These are phyloP conservation scores for Colletotrichum sublineola DNA, from an alignment of 2,329 filamentous ascomycete genomes.

Conservation along the genomic window DNA sequence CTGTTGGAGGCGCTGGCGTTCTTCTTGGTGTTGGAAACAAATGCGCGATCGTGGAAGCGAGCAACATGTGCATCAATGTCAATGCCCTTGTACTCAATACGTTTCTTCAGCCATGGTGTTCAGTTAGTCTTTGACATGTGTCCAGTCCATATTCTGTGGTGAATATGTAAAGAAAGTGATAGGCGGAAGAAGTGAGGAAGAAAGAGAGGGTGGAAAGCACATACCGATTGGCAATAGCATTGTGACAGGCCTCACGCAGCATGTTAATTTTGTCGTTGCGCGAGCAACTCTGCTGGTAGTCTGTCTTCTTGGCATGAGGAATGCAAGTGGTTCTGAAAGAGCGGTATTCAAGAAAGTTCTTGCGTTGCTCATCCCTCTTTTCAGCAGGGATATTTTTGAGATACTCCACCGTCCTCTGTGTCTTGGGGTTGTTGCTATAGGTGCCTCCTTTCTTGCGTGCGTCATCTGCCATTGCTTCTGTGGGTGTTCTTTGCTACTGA, in stretches of 20 bases:
- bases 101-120: background rate
- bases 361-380: background rate
- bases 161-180: background rate
- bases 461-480: slow-evolving; percentile 2
- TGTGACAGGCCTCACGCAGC: slow-evolving; percentile 3
- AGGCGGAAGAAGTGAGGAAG: background rate
- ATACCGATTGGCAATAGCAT: background rate
- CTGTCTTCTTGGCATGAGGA: background rate
- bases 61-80: background rate
- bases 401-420: background rate
- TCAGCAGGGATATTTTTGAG: background rate
- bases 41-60: slow-evolving; percentile 26
- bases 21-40: background rate
- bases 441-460: slow-evolving; percentile 23
- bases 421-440: slow-evolving; percentile 25
- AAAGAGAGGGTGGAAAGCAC: background rate
- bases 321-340: slow-evolving; percentile 15
- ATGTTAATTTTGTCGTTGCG: slow-evolving; percentile 9
- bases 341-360: slow-evolving; percentile 26
- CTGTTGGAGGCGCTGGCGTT: background rate
- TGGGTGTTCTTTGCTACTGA: background rate
- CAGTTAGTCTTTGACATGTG: background rate
- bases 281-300: background rate
- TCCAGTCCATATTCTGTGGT: background rate
- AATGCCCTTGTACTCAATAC: background rate